Evolutionary conservation across 768 basidiomycete species (phyloP), one percentile per base, ranked within the genome.

Genomic region (Lactarius hatsudake): DNA sequence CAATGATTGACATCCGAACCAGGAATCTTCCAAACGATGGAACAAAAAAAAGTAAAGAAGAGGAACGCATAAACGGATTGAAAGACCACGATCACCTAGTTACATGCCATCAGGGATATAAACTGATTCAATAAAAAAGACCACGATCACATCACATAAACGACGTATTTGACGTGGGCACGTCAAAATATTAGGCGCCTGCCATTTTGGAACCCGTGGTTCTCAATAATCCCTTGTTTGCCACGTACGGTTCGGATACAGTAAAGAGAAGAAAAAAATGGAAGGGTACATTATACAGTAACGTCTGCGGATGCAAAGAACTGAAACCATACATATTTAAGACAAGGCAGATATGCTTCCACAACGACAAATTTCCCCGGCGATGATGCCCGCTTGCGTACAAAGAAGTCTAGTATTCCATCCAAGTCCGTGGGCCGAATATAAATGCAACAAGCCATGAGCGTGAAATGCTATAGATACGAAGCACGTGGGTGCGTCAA

Each of bases 361-460:
- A 57, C 55, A 34, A 12, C 20, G 34, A 40, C 38, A 38, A 42
- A n/a, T 38, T 64, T 58, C 38, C 45, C 56, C 17, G 45, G 56
- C 30, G 15, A 51, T 15, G 36, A 51, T 32, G 43, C 43, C 43
- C 32, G 38, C 51, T 15, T 42, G 62, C 34, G 38, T 38, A 67
- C 12, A 53, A 42, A 53, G n/a, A 54, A 59, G 30, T 62, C 26
- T 23, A 13, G 7, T 23, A 53, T 26, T 53, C 26, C 26, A 38
- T 53, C 13, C 51, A 26, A 38, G 45, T 66, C 61, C 65, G 65
- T 63, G 62, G 48, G 40, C 9, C 13, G 45, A 30, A 53, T 67
- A 30, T 67, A 30, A 42, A 64, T 51, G 26, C 13, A 43, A n/a
- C 30, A 45, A 43, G 30, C 17, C 23, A 64, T 28, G 63, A 45